These are phyloP conservation scores for Candida anutae DNA, from an alignment of 1,139 yeast genomes.

Conservation along the genomic window DNA sequence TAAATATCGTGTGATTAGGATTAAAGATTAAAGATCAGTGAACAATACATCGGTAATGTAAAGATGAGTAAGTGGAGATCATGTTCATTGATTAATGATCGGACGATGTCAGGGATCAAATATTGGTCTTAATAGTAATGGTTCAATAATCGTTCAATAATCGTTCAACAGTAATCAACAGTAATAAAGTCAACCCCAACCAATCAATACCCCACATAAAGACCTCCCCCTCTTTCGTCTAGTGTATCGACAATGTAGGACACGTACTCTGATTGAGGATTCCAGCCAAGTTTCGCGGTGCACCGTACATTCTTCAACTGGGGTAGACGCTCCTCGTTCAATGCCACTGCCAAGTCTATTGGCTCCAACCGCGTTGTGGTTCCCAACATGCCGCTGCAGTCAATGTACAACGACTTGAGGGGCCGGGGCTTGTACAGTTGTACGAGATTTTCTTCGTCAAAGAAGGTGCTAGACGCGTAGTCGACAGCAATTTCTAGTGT, in stretches of 20 bases:
- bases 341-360: conserved; percentile 78
- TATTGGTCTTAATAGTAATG: too few relatives aligned
- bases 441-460: conserved; percentile 51
- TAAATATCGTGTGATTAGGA: too few relatives aligned
- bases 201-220: conserved; percentile 33
- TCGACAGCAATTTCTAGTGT: conserved; percentile 70
- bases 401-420: conserved; percentile 56
- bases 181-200: not conserved
- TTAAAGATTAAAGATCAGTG: too few relatives aligned
- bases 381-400: conserved; percentile 85
- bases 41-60: too few relatives aligned
- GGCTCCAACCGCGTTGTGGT: conserved; percentile 79
- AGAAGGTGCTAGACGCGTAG: conserved; percentile 61
- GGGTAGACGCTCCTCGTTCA: conserved; percentile 73
- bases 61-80: too few relatives aligned
- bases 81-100: too few relatives aligned
- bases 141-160: too few relatives aligned
- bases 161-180: too few relatives aligned
- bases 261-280: conserved; percentile 64
- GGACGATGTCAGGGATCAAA: too few relatives aligned
- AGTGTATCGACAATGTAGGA: conserved; percentile 28
- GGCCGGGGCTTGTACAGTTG: conserved; percentile 41
- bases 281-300: conserved; percentile 84
- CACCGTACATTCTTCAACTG: conserved; percentile 53
- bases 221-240: conserved; percentile 37